Evolutionary conservation across 805 yeast species (phyloP).

Genomic region (Clavispora vitiphila): DNA sequence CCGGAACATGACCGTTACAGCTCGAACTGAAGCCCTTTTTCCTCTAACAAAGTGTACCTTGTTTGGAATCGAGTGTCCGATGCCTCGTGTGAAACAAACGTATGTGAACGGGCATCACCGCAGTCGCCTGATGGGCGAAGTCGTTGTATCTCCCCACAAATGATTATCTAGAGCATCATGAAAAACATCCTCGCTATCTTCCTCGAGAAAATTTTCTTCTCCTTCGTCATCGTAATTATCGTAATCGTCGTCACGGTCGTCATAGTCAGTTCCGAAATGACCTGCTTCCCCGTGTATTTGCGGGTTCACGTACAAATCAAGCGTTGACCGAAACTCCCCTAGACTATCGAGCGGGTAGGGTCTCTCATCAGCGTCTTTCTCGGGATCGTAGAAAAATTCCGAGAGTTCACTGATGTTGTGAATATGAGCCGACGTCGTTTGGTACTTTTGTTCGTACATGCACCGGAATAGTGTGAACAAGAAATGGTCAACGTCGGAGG

Average conservation of each 20-base stretch:
- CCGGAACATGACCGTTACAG: too few relatives aligned
- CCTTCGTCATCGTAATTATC: neutral
- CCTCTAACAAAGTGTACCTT: too few relatives aligned
- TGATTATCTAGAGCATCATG: neutral
- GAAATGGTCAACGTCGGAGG: slow-evolving; percentile 57
- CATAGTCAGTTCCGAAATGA: neutral
- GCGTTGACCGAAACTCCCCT: neutral
- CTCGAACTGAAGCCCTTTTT: too few relatives aligned
- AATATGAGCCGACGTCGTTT: slow-evolving; percentile 44
- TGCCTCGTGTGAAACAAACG: too few relatives aligned
- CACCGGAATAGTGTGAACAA: slow-evolving; percentile 59
- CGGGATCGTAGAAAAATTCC: slow-evolving; percentile 48
- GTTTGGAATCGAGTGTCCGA: too few relatives aligned
- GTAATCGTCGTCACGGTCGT: neutral
- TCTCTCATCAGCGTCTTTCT: slow-evolving; percentile 5
- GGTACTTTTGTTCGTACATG: slow-evolving; percentile 71
- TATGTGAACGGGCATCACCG: too few relatives aligned
- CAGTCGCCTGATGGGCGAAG: too few relatives aligned
- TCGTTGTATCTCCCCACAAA: too few relatives aligned
- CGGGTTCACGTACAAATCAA: neutral
- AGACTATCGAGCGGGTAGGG: neutral
- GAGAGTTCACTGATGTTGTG: slow-evolving; percentile 42
- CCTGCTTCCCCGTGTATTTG: neutral
- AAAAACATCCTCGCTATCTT: neutral
- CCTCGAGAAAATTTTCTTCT: neutral